These are phyloP conservation scores for Gremmenia infestans DNA, from an alignment of 2,329 filamentous ascomycete species.

Conservation along the genomic window DNA sequence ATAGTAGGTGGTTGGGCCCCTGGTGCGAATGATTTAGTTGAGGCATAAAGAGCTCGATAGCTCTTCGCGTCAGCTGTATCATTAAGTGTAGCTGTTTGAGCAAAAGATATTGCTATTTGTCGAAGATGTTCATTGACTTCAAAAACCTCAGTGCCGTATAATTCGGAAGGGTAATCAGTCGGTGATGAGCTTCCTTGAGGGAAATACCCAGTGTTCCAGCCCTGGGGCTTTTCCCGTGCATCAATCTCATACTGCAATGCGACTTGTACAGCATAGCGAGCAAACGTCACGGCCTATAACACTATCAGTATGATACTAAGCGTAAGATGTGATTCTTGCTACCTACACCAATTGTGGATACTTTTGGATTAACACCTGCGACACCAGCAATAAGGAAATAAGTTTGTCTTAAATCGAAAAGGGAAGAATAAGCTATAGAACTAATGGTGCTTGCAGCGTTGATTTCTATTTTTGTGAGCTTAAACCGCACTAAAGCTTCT, in stretches of 20 bases:
- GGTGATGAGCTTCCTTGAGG: constrained; percentile 53
- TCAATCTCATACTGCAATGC: constrained; percentile 72
- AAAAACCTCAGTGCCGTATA: constrained; percentile 65
- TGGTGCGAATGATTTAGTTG: constrained; percentile 25
- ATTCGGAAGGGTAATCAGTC: constrained; percentile 46
- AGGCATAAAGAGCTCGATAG: constrained; percentile 49
- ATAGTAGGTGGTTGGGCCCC: constrained; percentile 47
- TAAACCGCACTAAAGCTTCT: no score
- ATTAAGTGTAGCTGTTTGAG: constrained; percentile 43
- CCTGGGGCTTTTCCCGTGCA: constrained; percentile 56
- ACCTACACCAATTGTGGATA: constrained; percentile 52
- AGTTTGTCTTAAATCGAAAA: constrained; percentile 58
- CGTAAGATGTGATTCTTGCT: no score
- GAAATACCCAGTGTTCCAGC: constrained; percentile 63
- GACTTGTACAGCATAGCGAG: constrained; percentile 65
- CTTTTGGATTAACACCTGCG: constrained; percentile 64
- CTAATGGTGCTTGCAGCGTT: constrained; percentile 64
- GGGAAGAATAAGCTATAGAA: constrained; percentile 53
- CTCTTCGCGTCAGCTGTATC: constrained; percentile 43
- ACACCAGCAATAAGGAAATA: constrained; percentile 71
- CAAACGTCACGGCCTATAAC: constrained; percentile 51
- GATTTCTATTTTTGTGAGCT: constrained; percentile 42
- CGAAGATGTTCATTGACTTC: constrained; percentile 56
- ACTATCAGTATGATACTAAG: no score
- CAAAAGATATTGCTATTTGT: constrained; percentile 41